Percentiles rank a stretch among this genome's conserved stretches.
Evolutionary conservation across 1,139 yeast genomes (phyloP).

Genomic region (Chernovozyma sophiae-reginae): DNA sequence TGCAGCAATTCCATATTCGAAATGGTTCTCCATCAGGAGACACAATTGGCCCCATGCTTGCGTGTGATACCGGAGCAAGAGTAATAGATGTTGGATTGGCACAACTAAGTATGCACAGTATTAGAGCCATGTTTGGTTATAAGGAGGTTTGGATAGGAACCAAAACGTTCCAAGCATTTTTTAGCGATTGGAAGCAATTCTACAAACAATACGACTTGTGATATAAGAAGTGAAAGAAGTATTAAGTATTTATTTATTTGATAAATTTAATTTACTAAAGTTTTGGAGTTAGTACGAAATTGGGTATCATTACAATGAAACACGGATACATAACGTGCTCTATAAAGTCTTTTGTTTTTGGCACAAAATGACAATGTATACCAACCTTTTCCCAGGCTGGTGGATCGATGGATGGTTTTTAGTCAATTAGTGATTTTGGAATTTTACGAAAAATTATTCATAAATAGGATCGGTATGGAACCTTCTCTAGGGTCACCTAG

Average conservation of each 20-base stretch:
- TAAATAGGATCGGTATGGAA: too few species aligned
- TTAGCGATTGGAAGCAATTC: slow-evolving; percentile 30
- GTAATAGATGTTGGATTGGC: slow-evolving; percentile 45
- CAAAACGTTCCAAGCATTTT: slow-evolving; percentile 35
- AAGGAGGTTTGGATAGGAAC: slow-evolving; percentile 43
- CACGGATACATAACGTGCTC: background rate
- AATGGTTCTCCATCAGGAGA: slow-evolving; percentile 44
- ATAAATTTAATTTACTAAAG: too few species aligned
- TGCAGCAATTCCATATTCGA: slow-evolving; percentile 43
- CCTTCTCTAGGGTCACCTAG: slow-evolving; percentile 1
- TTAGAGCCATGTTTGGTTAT: slow-evolving; percentile 39
- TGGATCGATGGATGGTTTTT: too few species aligned
- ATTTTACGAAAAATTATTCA: too few species aligned
- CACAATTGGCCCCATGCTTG: slow-evolving; percentile 43
- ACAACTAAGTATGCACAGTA: slow-evolving; percentile 45
- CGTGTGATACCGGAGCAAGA: slow-evolving; percentile 38
- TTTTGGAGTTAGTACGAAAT: too few species aligned
- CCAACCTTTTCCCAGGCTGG: too few species aligned
- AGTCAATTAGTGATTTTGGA: too few species aligned
- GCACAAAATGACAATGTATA: too few species aligned
- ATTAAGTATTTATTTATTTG: too few species aligned
- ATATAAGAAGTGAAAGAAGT: too few species aligned
- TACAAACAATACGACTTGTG: slow-evolving; percentile 4
- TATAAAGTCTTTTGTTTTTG: too few species aligned
- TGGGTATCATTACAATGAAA: too few species aligned